Evolutionary conservation across 805 yeast species (phyloP), one percentile per base, ranked within the genome.

Genomic region (Suhomyces pyralidae): DNA sequence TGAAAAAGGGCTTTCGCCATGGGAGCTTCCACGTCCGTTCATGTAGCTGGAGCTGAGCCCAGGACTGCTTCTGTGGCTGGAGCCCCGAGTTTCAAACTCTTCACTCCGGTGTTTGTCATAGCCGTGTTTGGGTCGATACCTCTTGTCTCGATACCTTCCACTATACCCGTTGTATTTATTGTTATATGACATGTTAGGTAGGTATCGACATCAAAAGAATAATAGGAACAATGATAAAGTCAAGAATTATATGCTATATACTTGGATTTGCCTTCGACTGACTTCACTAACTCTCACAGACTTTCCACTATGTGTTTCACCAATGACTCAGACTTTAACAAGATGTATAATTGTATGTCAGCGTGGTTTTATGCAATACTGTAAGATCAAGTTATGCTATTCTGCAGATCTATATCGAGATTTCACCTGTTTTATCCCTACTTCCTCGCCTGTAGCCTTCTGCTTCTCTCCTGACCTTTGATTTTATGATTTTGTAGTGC

Each of bases 71-170:
- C 24, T 15, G 24, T 17, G 9, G 19, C 40, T 7, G 15, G 20
- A 17, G 12, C 24, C n/a, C 14, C 42, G 20, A 10, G 22, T 17
- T 10, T 36, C 40, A 3, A 2, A 10, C 12, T 38, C 42, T 10
- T 38, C 42, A 19, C 24, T 19, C 17, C 42, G 15, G 8, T 26
- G 34, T 20, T 46, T 34, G 24, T 22, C 43, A 22, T 36, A 36
- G 20, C 30, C 42, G 7, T 36, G 40, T 20, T 26, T 24, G 25
- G 26, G 24, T 19, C 36, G 38, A 40, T 48, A 17, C 17, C 22
- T 10, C 36, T 25, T 48, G 45, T 48, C 50, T 48, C 45, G 40
- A 40, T 48, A 28, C 32, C 50, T 45, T 12, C 50, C 45, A 19
- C 45, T 28, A 19, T 38, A 38, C 14, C 50, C 38, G 24, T 25